These are phyloP conservation scores for Prunus campanulata DNA, from an alignment of 306 rosid species.

Conservation along the genomic window DNA sequence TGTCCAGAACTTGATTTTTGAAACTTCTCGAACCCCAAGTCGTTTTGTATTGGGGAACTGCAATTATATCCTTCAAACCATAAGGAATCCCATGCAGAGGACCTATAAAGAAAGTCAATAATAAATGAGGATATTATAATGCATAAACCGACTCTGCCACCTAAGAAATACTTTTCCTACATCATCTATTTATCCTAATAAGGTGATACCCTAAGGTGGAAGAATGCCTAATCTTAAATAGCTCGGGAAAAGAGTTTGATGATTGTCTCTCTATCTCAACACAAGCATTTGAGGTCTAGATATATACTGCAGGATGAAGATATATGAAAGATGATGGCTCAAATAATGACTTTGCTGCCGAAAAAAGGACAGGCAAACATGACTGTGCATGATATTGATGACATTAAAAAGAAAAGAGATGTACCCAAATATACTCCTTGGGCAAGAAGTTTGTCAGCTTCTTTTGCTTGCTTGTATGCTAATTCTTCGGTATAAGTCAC, in stretches of 20 bases:
- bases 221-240: not conserved
- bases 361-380: too few species aligned
- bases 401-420: not conserved
- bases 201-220: not conserved
- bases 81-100: constrained; percentile 94
- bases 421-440: constrained; percentile 66
- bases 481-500: constrained; percentile 61
- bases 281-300: too few species aligned
- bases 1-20: constrained; percentile 65
- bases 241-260: not conserved
- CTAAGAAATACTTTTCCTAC: too few species aligned
- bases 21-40: constrained; percentile 85
- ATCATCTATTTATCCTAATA: not conserved
- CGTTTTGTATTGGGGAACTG: constrained; percentile 71
- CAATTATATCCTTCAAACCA: constrained; percentile 86
- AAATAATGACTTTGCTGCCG: too few species aligned
- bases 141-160: too few species aligned
- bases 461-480: constrained; percentile 64
- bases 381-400: too few species aligned
- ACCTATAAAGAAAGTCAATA: constrained; percentile 37
- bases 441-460: constrained; percentile 62
- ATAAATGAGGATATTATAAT: not conserved
- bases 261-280: too few species aligned
- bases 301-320: too few species aligned
- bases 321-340: too few species aligned